Conservation (phyloP, 2,329 filamentous ascomycete species). For the Aplosporella prunicola region DNA sequence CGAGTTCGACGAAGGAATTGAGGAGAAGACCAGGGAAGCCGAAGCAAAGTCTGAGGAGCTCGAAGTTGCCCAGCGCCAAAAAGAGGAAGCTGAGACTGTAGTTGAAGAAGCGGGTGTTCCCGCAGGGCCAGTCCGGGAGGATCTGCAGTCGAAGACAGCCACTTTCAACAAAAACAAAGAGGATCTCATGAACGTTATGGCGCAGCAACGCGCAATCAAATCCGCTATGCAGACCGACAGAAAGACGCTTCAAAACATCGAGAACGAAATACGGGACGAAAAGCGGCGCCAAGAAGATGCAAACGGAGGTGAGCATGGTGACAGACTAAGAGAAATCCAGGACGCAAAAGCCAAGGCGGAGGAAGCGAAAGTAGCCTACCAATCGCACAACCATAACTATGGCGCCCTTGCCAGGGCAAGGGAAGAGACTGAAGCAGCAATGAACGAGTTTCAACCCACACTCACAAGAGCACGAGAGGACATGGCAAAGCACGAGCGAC, state of each 20-base stretch:
- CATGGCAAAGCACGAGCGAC: constrained; percentile 42
- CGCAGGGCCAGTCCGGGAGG: constrained; percentile 37
- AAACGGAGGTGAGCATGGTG: constrained; percentile 59
- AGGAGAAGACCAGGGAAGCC: constrained; percentile 36
- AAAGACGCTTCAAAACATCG: constrained; percentile 39
- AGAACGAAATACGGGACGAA: constrained; percentile 45
- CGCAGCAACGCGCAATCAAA: constrained; percentile 52
- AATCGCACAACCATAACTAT: too few species aligned
- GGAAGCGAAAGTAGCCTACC: constrained; percentile 32
- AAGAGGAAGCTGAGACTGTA: constrained; percentile 27
- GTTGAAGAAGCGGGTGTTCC: constrained; percentile 26
- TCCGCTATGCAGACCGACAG: constrained; percentile 45
- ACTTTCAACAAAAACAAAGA: constrained; percentile 45
- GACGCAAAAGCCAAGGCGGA: constrained; percentile 45
- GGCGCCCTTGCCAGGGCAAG: too few species aligned
- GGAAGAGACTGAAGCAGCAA: too few species aligned
- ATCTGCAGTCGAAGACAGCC: constrained; percentile 41
- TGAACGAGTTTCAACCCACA: constrained; percentile 17
- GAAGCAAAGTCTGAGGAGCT: constrained; percentile 34
- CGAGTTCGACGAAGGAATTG: constrained; percentile 38
- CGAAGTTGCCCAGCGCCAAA: constrained; percentile 33
- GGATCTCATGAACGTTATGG: constrained; percentile 41
- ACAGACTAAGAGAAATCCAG: constrained; percentile 51
- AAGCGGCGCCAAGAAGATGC: constrained; percentile 49
- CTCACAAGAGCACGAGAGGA: constrained; percentile 35